Evolutionary conservation across 1,284 basidiomycete species (phyloP).

Genomic region (Fistulinella cinereoalba): DNA sequence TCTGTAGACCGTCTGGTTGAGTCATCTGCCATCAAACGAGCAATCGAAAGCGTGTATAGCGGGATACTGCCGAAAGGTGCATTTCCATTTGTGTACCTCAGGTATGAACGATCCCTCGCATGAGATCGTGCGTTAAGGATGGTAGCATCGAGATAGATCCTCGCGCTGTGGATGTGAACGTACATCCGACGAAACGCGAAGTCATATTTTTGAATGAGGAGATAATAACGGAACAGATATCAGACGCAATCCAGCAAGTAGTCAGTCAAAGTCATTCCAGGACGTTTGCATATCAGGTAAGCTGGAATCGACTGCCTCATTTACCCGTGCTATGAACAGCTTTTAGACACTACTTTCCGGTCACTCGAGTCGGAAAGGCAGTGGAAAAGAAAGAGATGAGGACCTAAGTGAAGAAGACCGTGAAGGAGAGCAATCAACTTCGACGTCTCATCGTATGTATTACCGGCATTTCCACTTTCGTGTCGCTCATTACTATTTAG

Average conservation of each 20-base stretch:
- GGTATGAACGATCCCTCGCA: constrained; percentile 42
- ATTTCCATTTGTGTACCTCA: constrained; percentile 90
- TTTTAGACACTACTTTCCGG: constrained; percentile 62
- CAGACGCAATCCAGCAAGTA: constrained; percentile 72
- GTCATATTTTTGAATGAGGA: constrained; percentile 96
- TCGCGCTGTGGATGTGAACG: constrained; percentile 91
- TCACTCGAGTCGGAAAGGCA: constrained; percentile 45
- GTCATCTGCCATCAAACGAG: constrained; percentile 81
- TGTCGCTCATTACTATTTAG: constrained; percentile 22
- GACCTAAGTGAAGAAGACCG: constrained; percentile 36
- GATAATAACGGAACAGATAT: constrained; percentile 76
- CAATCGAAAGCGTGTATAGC: constrained; percentile 85
- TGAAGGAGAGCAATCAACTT: constrained; percentile 14
- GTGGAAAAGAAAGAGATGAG: constrained; percentile 37
- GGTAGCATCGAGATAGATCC: constrained; percentile 81
- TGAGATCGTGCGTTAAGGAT: constrained; percentile 2
- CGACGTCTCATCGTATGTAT: constrained; percentile 17
- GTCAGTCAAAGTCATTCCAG: constrained; percentile 67
- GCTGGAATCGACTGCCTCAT: not conserved
- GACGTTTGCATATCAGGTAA: constrained; percentile 81
- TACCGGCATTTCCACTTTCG: not conserved
- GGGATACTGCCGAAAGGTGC: constrained; percentile 89
- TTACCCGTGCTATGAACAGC: not conserved
- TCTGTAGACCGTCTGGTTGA: constrained; percentile 88
- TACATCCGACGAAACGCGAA: constrained; percentile 97